phyloP scores from a whole-genome alignment of 176 grass and related monocot species.

The Microstegium vimineum region DNA sequence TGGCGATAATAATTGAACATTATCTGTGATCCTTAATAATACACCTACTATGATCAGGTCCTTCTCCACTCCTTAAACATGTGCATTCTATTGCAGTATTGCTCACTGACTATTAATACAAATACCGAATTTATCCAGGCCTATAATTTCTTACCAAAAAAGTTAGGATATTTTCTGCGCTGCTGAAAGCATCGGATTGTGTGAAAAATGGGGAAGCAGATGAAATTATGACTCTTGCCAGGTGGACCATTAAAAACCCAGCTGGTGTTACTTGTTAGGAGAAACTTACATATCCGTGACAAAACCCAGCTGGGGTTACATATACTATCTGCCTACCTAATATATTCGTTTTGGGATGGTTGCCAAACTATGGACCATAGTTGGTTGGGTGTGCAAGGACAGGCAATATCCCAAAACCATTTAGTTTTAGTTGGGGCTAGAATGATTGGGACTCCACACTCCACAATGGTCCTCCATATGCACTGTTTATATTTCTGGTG shows the following conservation, averaged over 20 bases:
- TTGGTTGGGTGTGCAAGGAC: constrained; percentile 49
- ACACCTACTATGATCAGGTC: constrained; percentile 14
- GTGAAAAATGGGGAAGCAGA: constrained; percentile 25
- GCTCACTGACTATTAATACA: background rate
- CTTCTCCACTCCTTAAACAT: constrained; percentile 20
- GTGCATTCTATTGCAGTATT: background rate
- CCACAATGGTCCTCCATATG: constrained; percentile 46
- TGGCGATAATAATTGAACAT: constrained; percentile 20
- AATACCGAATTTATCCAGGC: background rate
- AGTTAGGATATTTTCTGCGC: background rate
- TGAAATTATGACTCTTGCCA: constrained; percentile 37
- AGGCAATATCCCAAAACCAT: constrained; percentile 66
- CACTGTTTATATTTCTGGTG: constrained; percentile 35
- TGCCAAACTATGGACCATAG: constrained; percentile 66
- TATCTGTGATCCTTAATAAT: constrained; percentile 30
- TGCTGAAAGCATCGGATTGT: constrained; percentile 10
- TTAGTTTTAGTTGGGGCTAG: constrained; percentile 48
- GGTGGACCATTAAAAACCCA: constrained; percentile 22
- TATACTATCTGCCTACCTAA: constrained; percentile 44
- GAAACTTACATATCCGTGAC: constrained; percentile 49
- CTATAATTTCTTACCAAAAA: background rate
- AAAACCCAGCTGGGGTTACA: constrained; percentile 44
- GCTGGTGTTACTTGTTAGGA: constrained; percentile 58
- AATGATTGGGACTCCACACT: constrained; percentile 54
- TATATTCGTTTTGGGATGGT: constrained; percentile 55